A percentile compares a stretch with the other conserved stretches of the same genome.
Evolutionary conservation across 441 rosid genomes (phyloP).

Genomic region (Metrosideros polymorpha): DNA sequence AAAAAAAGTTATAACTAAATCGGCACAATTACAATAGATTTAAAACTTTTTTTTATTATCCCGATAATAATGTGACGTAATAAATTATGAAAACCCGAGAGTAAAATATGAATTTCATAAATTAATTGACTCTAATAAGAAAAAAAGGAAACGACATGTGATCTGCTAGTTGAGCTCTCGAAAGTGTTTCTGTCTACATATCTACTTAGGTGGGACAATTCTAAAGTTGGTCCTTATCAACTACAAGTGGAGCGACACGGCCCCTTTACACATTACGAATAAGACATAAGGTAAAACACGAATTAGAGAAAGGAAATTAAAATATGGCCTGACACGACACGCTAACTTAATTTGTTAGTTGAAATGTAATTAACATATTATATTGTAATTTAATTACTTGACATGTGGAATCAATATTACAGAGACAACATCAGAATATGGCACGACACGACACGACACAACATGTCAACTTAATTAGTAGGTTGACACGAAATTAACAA

Average conservation of each 20-base stretch:
- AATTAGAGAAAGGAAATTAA: neutral
- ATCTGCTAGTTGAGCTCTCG: neutral
- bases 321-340: neutral
- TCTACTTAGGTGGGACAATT: neutral
- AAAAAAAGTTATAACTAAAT: too few relatives aligned
- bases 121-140: neutral
- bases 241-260: neutral
- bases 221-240: neutral
- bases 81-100: neutral
- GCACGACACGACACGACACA: neutral
- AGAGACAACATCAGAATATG: accelerated
- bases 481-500: too few relatives aligned
- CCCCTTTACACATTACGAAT: neutral
- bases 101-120: neutral
- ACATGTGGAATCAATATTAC: neutral
- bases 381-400: neutral
- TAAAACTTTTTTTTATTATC: too few relatives aligned
- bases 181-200: neutral
- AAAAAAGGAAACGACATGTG: neutral
- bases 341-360: neutral
- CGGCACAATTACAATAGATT: too few relatives aligned
- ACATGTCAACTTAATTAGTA: neutral
- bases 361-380: neutral
- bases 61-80: neutral
- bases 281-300: neutral